These are phyloP conservation scores for Pestalotiopsis sp. DNA, from an alignment of 2,329 filamentous ascomycete species.

Conservation along the genomic window DNA sequence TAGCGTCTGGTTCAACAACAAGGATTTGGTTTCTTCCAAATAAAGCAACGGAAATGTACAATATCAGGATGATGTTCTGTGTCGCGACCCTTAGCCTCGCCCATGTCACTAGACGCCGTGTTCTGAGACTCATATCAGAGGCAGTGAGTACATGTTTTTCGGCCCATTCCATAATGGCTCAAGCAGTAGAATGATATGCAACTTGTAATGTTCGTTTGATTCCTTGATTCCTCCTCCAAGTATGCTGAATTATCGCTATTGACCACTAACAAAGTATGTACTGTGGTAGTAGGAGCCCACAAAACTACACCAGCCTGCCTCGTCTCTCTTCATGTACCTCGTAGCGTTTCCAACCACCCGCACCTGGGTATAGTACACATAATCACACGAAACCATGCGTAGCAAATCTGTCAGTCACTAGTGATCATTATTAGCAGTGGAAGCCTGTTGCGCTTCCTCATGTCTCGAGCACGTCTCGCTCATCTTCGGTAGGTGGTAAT, in stretches of 20 bases:
- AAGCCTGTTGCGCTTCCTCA: not conserved
- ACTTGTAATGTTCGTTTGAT: too few relatives aligned
- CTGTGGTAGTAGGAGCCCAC: not conserved
- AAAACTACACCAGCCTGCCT: not conserved
- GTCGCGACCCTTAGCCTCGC: too few relatives aligned
- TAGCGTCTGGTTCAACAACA: not conserved
- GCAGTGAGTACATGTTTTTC: too few relatives aligned
- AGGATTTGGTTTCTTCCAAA: too few relatives aligned
- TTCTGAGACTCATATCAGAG: too few relatives aligned
- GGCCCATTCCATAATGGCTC: too few relatives aligned
- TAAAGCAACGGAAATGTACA: too few relatives aligned
- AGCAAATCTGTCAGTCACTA: not conserved
- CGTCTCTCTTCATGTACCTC: not conserved
- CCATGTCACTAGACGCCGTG: too few relatives aligned
- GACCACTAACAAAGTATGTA: constrained; percentile 3
- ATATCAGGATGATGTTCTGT: too few relatives aligned
- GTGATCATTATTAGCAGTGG: not conserved
- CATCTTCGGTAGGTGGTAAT: constrained; percentile 32
- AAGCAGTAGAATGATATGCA: too few relatives aligned
- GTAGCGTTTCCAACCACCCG: not conserved
- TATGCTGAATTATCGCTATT: not conserved
- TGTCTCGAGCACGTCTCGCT: constrained; percentile 14
- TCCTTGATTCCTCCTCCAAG: not conserved
- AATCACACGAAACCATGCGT: not conserved
- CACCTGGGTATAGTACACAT: not conserved